These are phyloP conservation scores for Solanum acaule DNA, from an alignment of 257 asterid species.

Conservation along the genomic window DNA sequence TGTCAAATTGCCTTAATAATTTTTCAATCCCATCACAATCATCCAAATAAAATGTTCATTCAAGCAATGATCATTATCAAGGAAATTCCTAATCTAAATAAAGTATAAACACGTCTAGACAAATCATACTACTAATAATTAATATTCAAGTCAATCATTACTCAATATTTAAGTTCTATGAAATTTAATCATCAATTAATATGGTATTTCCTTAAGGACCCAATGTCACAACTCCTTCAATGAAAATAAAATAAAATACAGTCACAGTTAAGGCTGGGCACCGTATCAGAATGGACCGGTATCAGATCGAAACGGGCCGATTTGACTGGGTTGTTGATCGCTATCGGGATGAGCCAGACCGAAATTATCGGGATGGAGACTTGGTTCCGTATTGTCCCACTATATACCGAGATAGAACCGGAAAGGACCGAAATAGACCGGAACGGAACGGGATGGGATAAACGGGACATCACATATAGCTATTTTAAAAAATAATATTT, in stretches of 20 bases:
- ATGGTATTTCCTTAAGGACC: not conserved
- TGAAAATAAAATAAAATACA: not conserved
- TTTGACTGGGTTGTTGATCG: no score
- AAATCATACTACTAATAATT: not conserved
- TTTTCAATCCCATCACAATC: not conserved
- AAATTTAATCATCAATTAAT: not conserved
- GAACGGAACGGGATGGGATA: no score
- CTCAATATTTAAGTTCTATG: not conserved
- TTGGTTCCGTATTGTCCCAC: no score
- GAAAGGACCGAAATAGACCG: no score
- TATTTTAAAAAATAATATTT: no score
- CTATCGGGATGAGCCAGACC: no score
- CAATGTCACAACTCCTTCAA: not conserved
- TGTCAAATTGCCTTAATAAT: not conserved
- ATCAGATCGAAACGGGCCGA: no score
- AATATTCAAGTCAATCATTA: not conserved
- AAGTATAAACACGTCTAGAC: not conserved
- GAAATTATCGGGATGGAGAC: no score
- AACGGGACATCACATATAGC: no score
- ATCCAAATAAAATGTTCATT: not conserved
- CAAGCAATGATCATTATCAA: not conserved
- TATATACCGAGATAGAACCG: no score
- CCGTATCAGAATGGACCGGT: no score
- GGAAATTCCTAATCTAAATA: not conserved
- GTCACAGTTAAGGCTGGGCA: no score